phyloP scores from a whole-genome alignment of 257 asterid species.

The Solanum boliviense region DNA sequence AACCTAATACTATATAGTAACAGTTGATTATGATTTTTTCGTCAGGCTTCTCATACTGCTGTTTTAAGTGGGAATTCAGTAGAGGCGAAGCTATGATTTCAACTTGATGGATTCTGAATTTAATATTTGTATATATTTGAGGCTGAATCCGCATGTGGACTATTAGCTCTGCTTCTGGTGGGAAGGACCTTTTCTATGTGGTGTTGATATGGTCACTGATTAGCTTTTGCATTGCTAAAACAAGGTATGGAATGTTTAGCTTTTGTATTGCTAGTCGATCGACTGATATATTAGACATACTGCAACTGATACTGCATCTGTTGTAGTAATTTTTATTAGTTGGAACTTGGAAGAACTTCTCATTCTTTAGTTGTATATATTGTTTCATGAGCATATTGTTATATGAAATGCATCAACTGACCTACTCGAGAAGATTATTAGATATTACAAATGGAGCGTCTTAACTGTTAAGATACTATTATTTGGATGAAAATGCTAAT shows the following conservation, averaged over 20 bases:
- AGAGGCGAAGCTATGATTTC: background rate
- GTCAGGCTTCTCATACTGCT: background rate
- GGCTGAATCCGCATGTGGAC: background rate
- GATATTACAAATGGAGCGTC: background rate
- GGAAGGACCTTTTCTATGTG: background rate
- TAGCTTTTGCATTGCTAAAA: background rate
- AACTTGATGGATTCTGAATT: background rate
- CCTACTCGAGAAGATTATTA: background rate
- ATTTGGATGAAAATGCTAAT: background rate
- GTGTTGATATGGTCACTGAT: background rate
- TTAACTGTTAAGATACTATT: background rate
- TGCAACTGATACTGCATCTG: background rate
- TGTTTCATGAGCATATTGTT: background rate
- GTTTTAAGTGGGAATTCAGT: background rate
- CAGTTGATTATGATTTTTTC: background rate
- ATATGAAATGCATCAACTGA: background rate
- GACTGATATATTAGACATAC: background rate
- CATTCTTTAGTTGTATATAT: background rate
- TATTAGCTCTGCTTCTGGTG: background rate
- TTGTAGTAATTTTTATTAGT: background rate
- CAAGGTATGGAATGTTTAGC: background rate
- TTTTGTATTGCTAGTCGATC: background rate
- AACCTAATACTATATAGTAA: background rate
- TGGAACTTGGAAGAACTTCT: background rate
- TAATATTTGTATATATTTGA: background rate